Evolutionary conservation across 495 filamentous ascomycete species (phyloP), one percentile per base, ranked within the genome.

Genomic region (Xylaria cubensis): DNA sequence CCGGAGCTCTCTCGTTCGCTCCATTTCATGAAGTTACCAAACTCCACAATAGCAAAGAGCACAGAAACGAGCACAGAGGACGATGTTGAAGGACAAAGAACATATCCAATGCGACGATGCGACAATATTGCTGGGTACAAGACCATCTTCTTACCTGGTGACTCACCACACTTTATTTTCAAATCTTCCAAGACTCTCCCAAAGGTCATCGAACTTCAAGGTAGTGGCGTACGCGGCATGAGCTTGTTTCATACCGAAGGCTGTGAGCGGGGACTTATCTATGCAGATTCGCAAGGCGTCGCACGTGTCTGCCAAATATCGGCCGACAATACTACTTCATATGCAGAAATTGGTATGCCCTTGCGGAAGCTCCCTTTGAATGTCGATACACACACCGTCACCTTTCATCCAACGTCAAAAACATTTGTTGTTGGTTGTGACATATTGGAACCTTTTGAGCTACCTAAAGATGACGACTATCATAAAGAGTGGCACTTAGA

Each of bases 401-500:
- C 91, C 12, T 95, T 95, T 76, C 95, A 97, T 72, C 84, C 89
- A 10, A 86, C 88, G 6, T 92, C 90, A 71, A 86, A 88, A 34
- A 88, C 90, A 44, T 98, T 97, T 74, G 90, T 95, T 8, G 80
- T 97, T 36, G 92, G 89, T 10, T 94, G 92, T 44, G 91, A 88
- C 69, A 81, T 83, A 32, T 78, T 76, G 56, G 87, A 88, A 48
- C 89, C 89, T 2, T 99, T 97, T 82, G 91, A 92, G 76, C 83
- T 97, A 42, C 93, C 93, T 3, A 93, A 93, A 46, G 91, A 94
- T 73, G 93, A 97, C 72, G 93, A 95, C 56, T 86, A 93, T 56
- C 91, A 93, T 74, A 90, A 90, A 67, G 92, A 94, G 70, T 95
- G 93, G 93, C 85, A 87, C 29, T 86, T 84, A 42, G 94, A 97